Base-by-base conservation (phyloP, 805 yeast species). In the Teunomyces kruisii region DNA sequence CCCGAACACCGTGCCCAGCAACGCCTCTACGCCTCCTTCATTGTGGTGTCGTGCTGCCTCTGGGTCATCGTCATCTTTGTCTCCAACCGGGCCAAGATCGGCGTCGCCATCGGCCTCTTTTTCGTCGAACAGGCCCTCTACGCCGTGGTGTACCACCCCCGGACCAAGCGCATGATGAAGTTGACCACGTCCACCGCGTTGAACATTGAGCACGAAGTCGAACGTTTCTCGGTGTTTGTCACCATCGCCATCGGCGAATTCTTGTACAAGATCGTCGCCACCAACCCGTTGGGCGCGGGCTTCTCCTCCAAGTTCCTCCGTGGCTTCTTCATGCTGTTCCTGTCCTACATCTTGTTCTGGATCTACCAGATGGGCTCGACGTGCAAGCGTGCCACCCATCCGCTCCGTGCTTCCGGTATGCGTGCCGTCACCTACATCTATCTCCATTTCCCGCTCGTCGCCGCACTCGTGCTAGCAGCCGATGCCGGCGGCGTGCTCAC, bases 201-300 rank as follows among this genome's bases (percentile, higher is more conserved):
- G 48, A 81, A 80, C 55, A 79, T 83, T 45, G 86, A 81, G 51
- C 87, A 83, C 55, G 86, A 81, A 55, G 83, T 80, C 22, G 88
- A 83, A 54, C 59, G 88, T 44, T 72, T 68, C 53, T 71, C 76
- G 2, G 79, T 82, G 0, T 83, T 83, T 54, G 81, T 70, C 43
- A 74, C 81, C 51, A 81, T 83, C 59, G 86, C 85, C 4, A 70
- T 83, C 49, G 88, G 88, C 29, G 87, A 82, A 50, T 82, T 80
- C 50, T 61, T 81, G 10, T 80, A 75, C 53, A 75, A 73, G 32
- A 64, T 78, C 7, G 84, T 80, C 6, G 76, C 81, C 2, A 59
- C 61, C 0, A 63, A 70, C n/a, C 76, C 80, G 0, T 67, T 79
- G 32, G 78, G 75, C 0, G 45, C 56, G 1, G 84, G 84, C 0